A percentile compares a stretch with the other conserved stretches of the same genome.
Conservation (phyloP, 345 rosid genomes). For the Clarkia xantiana region DNA sequence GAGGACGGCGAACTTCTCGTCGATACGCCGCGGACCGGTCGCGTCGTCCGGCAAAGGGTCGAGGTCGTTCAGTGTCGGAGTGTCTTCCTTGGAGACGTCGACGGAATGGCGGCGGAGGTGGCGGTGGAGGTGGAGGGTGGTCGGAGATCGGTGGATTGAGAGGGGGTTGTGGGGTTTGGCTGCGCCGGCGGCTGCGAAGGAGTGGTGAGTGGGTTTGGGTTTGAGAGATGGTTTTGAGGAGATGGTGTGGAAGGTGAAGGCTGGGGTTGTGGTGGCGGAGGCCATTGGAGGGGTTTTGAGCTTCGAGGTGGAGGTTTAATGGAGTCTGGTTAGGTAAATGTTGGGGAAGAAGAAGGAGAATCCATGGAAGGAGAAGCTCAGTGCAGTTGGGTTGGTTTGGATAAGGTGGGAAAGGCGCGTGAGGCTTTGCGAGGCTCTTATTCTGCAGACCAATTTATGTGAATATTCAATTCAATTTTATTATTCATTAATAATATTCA, state of each 20-base stretch:
- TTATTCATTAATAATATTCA: too few species aligned
- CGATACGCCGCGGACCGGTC: slow-evolving; percentile 40
- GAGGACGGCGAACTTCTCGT: slow-evolving; percentile 86
- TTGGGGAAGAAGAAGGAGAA: slow-evolving; percentile 23
- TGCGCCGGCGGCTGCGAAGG: background rate
- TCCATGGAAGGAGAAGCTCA: slow-evolving; percentile 18
- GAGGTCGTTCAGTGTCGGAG: slow-evolving; percentile 14
- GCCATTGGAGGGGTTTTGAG: slow-evolving; percentile 32
- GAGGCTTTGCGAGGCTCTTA: too few species aligned
- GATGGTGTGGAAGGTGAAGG: slow-evolving; percentile 44
- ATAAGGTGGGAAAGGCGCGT: too few species aligned
- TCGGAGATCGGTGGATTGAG: background rate
- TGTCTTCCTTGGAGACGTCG: slow-evolving; percentile 73
- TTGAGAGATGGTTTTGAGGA: slow-evolving; percentile 5
- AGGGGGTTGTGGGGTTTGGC: slow-evolving; percentile 7
- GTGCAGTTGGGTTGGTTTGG: too few species aligned
- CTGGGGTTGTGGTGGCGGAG: slow-evolving; percentile 42
- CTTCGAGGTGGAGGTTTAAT: background rate
- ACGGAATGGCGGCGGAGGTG: slow-evolving; percentile 22
- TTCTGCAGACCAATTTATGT: too few species aligned
- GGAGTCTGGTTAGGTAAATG: slow-evolving; percentile 5
- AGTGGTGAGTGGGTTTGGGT: background rate
- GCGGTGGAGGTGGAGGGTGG: slow-evolving; percentile 15
- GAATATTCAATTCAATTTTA: too few species aligned
- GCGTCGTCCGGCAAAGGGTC: slow-evolving; percentile 1